Evolutionary conservation across 192 early-diverging fungal genomes (phyloP).

Genomic region (Powellomyces hirtus): DNA sequence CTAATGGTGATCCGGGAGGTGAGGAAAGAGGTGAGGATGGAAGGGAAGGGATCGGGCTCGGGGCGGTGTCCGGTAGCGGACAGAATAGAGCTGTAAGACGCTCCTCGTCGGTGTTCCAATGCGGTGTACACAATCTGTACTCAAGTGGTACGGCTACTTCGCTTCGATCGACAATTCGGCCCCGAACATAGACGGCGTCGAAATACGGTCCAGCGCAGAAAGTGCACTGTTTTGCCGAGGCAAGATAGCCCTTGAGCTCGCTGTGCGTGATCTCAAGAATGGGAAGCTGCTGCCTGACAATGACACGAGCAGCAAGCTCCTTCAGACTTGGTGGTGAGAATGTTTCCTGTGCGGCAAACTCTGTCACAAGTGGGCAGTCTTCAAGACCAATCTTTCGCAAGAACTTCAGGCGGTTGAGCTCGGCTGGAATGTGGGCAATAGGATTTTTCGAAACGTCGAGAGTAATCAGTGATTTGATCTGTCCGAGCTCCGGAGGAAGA

Average conservation of each 20-base stretch:
- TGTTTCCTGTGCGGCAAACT: conserved; percentile 22
- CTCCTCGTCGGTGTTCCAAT: conserved; percentile 75
- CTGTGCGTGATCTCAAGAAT: conserved; percentile 48
- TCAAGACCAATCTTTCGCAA: conserved; percentile 60
- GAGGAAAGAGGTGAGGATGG: conserved; percentile 16
- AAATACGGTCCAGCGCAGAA: conserved; percentile 82
- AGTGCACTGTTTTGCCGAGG: conserved; percentile 56
- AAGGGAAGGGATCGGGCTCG: conserved; percentile 17
- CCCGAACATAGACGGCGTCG: conserved; percentile 56
- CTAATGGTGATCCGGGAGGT: conserved; percentile 4
- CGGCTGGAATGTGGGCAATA: conserved; percentile 65
- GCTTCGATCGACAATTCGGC: conserved; percentile 61
- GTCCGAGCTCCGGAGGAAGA: conserved; percentile 67
- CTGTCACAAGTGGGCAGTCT: conserved; percentile 37
- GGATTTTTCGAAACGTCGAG: conserved; percentile 71
- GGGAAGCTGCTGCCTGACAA: conserved; percentile 64
- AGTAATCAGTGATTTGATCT: conserved; percentile 56
- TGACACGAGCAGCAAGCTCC: conserved; percentile 73
- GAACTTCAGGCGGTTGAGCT: conserved; percentile 66
- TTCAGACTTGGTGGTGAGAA: conserved; percentile 58
- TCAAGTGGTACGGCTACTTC: conserved; percentile 48
- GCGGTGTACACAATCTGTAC: conserved; percentile 69
- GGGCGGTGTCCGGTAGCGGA: conserved; percentile 58
- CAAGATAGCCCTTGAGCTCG: conserved; percentile 66
- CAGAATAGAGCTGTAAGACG: conserved; percentile 64